Conservation (phyloP, 1,139 yeast genomes). For the Taphrina sp. region DNA sequence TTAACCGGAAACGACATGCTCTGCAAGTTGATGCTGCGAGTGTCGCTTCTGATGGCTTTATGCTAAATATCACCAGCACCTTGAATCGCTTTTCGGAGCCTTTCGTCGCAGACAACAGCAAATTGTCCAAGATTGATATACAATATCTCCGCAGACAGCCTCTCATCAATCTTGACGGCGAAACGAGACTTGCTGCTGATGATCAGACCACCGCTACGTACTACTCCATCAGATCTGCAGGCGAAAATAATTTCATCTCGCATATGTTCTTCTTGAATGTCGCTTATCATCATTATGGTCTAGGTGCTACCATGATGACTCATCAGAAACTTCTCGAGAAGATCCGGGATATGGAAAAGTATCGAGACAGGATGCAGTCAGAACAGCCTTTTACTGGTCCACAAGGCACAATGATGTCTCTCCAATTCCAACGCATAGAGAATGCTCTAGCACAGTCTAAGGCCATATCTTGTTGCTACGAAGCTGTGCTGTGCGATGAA, state of each 20-base stretch:
- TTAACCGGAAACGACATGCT: slow-evolving; percentile 84
- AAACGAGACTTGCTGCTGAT: slow-evolving; percentile 78
- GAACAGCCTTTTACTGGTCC: slow-evolving; percentile 41
- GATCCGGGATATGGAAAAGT: slow-evolving; percentile 55
- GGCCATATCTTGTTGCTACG: slow-evolving; percentile 55
- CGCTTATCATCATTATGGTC: slow-evolving; percentile 81
- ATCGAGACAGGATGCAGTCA: slow-evolving; percentile 50
- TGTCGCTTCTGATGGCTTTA: slow-evolving; percentile 75
- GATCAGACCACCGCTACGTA: slow-evolving; percentile 64
- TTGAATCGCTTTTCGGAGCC: slow-evolving; percentile 76
- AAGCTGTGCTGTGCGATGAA: slow-evolving; percentile 59
- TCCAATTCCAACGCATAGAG: slow-evolving; percentile 49
- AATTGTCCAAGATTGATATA: slow-evolving; percentile 73
- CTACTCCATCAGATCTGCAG: slow-evolving; percentile 46
- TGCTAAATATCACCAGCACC: slow-evolving; percentile 70
- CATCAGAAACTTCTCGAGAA: slow-evolving; percentile 57
- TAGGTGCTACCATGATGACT: slow-evolving; percentile 70
- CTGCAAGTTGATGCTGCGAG: slow-evolving; percentile 70
- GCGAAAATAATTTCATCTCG: slow-evolving; percentile 71
- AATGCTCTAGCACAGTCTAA: slow-evolving; percentile 48
- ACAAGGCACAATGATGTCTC: slow-evolving; percentile 38
- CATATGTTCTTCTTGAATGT: slow-evolving; percentile 80
- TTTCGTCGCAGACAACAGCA: slow-evolving; percentile 62
- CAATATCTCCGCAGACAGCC: slow-evolving; percentile 56
- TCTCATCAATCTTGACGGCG: slow-evolving; percentile 64